Evolutionary conservation across 2,329 filamentous ascomycete genomes (phyloP), one percentile per base, ranked within the genome.

Genomic region (Neurospora sp.): DNA sequence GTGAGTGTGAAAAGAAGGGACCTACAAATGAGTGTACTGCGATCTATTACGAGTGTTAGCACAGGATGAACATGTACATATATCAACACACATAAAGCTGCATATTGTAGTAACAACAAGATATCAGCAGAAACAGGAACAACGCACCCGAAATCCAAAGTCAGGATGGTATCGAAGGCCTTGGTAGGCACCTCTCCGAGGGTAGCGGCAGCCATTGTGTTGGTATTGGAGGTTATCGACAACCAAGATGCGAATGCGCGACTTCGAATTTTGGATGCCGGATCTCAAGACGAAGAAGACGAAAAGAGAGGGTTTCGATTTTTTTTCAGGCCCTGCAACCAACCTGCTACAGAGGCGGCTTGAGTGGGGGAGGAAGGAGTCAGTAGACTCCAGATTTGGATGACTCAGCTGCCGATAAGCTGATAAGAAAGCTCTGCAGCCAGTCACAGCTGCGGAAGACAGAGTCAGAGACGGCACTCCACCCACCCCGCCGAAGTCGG

Each of bases 131-230:
- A n/a, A 67, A 28, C 28, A 38, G 15, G 13, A 28, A 66, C 38
- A 3, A 52, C 73, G 73, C 73, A 73, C 73, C 73, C 73, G 69
- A 73, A 73, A 68, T 73, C 73, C 71, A 73, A 72, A 70, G 73
- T 72, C 72, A 73, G 40, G 66, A 73, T 73, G 70, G 73, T 73
- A 72, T 73, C 73, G 73, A 73, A 73, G 70, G 71, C 71, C 52
- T 69, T 68, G 66, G 15, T 17, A 62, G 52, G 52, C 52, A 62
- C 52, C 52, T 62, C 52, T 62, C 52, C 52, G 52, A 62, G 52
- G 23, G 52, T 62, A 62, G 52, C 52, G 52, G 52, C 52, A 36
- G 52, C 52, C 52, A 62, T 62, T 33, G 23, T 62, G 52, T 62
- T 33, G 52, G 52, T 10, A 33, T n/a, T 33, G 52, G 52, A 62